phyloP scores from a whole-genome alignment of 1,284 basidiomycete species.

The Marasmius oreades region DNA sequence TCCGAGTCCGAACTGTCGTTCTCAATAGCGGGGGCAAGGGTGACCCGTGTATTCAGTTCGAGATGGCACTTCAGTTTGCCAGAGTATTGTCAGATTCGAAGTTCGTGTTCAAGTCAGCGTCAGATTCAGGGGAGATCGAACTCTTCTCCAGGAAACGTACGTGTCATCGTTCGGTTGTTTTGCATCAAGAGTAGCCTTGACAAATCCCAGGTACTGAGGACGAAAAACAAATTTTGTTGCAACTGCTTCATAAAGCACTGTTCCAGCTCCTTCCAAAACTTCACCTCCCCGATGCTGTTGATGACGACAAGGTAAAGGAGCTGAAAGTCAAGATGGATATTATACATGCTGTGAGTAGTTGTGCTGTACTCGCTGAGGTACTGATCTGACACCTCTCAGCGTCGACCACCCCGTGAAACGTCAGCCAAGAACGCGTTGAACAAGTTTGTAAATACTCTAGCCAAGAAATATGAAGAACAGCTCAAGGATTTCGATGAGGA shows the following conservation, averaged over 20 bases:
- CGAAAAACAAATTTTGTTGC: constrained; percentile 31
- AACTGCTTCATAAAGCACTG: constrained; percentile 74
- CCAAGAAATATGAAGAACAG: constrained; percentile 71
- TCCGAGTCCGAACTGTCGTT: background rate
- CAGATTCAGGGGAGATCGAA: no score
- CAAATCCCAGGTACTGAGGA: no score
- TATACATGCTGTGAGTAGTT: constrained; percentile 52
- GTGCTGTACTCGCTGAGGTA: background rate
- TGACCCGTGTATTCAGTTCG: constrained; percentile 11
- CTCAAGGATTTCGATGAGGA: constrained; percentile 73
- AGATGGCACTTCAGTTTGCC: constrained; percentile 15
- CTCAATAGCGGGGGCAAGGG: background rate
- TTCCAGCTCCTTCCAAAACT: constrained; percentile 75
- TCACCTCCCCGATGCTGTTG: constrained; percentile 67
- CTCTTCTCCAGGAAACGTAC: no score
- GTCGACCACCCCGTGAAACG: constrained; percentile 72
- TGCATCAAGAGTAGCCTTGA: no score
- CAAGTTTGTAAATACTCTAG: constrained; percentile 68
- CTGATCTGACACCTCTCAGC: constrained; percentile 37
- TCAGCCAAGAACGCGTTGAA: constrained; percentile 72
- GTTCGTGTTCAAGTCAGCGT: constrained; percentile 22
- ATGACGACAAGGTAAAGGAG: constrained; percentile 64
- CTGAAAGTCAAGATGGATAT: constrained; percentile 63
- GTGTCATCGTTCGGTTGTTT: no score
- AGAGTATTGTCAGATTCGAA: constrained; percentile 37